These are phyloP conservation scores for Dioscorea zingiberensis DNA, from an alignment of 106 monocot species.

Conservation along the genomic window DNA sequence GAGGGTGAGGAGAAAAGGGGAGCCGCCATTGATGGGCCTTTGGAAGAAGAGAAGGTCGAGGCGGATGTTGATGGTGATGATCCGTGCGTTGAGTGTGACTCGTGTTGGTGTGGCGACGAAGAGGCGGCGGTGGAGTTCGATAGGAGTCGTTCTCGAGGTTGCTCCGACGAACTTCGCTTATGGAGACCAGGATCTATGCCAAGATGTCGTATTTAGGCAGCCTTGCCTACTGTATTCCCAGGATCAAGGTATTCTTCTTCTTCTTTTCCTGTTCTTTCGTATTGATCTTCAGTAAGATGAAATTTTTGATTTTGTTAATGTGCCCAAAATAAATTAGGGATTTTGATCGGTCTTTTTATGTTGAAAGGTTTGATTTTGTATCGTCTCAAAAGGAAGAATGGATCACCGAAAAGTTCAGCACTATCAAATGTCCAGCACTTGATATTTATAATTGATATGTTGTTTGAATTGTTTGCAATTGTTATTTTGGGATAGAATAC, in stretches of 20 bases:
- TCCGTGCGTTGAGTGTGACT: constrained; percentile 10
- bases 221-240: constrained; percentile 8
- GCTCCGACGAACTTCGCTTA: constrained; percentile 15
- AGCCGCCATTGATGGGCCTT: neutral
- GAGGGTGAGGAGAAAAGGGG: constrained; percentile 6
- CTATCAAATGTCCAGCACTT: no score
- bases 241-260: constrained; percentile 5
- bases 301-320: neutral
- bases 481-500: no score
- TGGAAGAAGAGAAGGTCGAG: neutral
- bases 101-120: constrained; percentile 1
- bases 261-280: neutral
- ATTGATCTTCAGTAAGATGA: neutral
- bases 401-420: no score
- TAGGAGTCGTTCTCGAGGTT: constrained; percentile 30
- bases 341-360: no score
- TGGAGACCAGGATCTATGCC: constrained; percentile 22
- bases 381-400: no score
- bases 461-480: no score
- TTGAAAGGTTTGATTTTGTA: no score
- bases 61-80: neutral
- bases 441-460: neutral
- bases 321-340: neutral
- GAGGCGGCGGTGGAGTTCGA: constrained; percentile 20
- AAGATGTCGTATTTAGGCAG: constrained; percentile 11